Conservation (phyloP, 768 basidiomycete species). For the Collybia mongolica region DNA sequence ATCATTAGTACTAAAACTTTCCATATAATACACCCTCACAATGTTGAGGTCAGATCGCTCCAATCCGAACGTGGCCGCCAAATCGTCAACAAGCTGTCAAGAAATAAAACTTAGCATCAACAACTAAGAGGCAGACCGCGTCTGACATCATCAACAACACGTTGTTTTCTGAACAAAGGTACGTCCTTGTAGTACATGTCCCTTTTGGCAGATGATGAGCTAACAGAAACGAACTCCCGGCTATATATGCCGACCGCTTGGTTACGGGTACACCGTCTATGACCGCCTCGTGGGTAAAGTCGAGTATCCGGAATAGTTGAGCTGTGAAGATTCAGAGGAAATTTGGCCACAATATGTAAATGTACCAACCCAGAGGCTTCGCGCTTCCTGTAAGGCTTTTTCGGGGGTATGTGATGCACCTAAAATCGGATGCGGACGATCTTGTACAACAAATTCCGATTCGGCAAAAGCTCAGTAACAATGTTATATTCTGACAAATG, state of each 20-base stretch:
- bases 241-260: slow-evolving; percentile 46
- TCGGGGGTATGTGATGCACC: slow-evolving; percentile 31
- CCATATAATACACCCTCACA: slow-evolving; percentile 36
- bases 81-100: slow-evolving; percentile 78
- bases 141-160: slow-evolving; percentile 60
- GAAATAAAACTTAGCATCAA: not conserved
- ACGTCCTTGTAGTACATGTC: slow-evolving; percentile 92
- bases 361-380: slow-evolving; percentile 35
- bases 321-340: slow-evolving; percentile 38
- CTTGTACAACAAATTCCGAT: slow-evolving; percentile 7
- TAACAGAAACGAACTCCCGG: slow-evolving; percentile 6
- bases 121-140: not conserved
- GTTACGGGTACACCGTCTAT: slow-evolving; percentile 53
- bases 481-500: not conserved
- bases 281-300: slow-evolving; percentile 70
- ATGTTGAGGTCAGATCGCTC: slow-evolving; percentile 79
- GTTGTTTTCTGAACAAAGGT: slow-evolving; percentile 71
- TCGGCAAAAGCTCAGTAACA: slow-evolving; percentile 1
- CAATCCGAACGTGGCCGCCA: slow-evolving; percentile 79
- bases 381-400: slow-evolving; percentile 35
- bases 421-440: slow-evolving; percentile 13
- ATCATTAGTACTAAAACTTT: slow-evolving; percentile 1
- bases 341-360: slow-evolving; percentile 9
- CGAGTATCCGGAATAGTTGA: slow-evolving; percentile 63
- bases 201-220: slow-evolving; percentile 33